Evolutionary conservation across 768 basidiomycete species (phyloP).

Genomic region (Cystofilobasidium ferigula): DNA sequence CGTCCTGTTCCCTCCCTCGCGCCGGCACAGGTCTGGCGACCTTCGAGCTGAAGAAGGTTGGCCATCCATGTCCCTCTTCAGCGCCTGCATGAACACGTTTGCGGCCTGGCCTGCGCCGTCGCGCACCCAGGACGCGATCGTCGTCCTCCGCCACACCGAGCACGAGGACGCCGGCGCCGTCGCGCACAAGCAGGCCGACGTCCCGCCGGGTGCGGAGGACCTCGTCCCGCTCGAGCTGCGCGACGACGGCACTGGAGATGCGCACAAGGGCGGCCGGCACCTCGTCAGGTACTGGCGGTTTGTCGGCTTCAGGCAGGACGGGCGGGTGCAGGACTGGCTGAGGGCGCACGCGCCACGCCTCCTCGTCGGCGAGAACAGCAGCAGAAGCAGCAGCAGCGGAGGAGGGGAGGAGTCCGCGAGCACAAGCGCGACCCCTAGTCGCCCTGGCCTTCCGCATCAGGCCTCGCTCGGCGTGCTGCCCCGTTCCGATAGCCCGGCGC

Average conservation of each 20-base stretch:
- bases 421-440: not conserved
- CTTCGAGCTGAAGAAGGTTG: not conserved
- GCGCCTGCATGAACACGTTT: constrained; percentile 30
- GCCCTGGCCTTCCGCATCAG: constrained; percentile 4
- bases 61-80: constrained; percentile 1
- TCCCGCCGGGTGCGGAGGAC: not conserved
- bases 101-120: constrained; percentile 24
- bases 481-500: constrained; percentile 12
- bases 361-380: constrained; percentile 1
- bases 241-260: not conserved
- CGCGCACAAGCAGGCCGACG: constrained; percentile 4
- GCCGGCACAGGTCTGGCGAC: not conserved
- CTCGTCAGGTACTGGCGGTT: constrained; percentile 28
- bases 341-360: constrained; percentile 17
- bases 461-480: constrained; percentile 22
- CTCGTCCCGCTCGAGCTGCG: constrained; percentile 28
- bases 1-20: not conserved
- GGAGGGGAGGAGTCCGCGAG: no score
- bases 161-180: constrained; percentile 7
- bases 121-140: constrained; percentile 17
- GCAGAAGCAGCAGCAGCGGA: no score
- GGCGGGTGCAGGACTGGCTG: constrained; percentile 3
- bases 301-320: constrained; percentile 25
- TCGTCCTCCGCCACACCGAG: constrained; percentile 21
- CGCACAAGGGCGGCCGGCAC: constrained; percentile 9